phyloP scores from a whole-genome alignment of 495 filamentous ascomycete species.

The Podospora anserina region DNA sequence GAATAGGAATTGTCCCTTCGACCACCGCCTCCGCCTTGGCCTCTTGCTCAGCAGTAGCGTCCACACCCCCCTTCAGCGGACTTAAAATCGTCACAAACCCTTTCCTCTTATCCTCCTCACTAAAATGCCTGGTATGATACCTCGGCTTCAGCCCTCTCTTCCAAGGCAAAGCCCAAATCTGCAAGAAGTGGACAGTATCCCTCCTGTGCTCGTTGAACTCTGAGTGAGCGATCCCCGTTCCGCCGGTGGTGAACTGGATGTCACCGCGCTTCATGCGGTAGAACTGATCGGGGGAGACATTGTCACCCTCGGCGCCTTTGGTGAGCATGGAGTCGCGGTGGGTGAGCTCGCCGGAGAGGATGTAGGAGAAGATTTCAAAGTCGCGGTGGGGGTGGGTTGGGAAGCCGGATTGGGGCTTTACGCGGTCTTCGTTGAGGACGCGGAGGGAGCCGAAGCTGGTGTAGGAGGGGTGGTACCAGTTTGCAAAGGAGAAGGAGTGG shows the following conservation, averaged over 20 bases:
- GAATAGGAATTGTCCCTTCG: conserved; percentile 66
- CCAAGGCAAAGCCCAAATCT: conserved; percentile 79
- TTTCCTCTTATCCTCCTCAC: conserved; percentile 63
- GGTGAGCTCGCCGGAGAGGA: conserved; percentile 73
- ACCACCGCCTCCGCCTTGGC: conserved; percentile 55
- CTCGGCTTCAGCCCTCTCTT: conserved; percentile 61
- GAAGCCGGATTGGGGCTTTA: conserved; percentile 64
- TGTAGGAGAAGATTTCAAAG: conserved; percentile 82
- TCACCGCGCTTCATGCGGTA: conserved; percentile 72
- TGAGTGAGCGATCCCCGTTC: conserved; percentile 71
- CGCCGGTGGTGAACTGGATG: conserved; percentile 79
- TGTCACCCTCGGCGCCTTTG: conserved; percentile 49
- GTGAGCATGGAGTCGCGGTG: conserved; percentile 73
- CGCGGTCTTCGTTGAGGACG: conserved; percentile 81
- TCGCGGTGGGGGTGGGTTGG: conserved; percentile 77
- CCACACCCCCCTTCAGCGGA: conserved; percentile 59
- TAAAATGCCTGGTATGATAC: conserved; percentile 67
- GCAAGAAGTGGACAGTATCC: conserved; percentile 71
- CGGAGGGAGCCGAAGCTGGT: conserved; percentile 66
- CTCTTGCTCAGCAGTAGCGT: conserved; percentile 58
- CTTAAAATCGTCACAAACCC: conserved; percentile 68
- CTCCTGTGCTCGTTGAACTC: conserved; percentile 67
- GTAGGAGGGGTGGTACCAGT: conserved; percentile 65
- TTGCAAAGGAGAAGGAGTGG: conserved; percentile 78
- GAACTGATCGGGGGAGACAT: conserved; percentile 52